Base-by-base conservation (phyloP, 148 eudicot genomes). In the Nepenthes gracilis region DNA sequence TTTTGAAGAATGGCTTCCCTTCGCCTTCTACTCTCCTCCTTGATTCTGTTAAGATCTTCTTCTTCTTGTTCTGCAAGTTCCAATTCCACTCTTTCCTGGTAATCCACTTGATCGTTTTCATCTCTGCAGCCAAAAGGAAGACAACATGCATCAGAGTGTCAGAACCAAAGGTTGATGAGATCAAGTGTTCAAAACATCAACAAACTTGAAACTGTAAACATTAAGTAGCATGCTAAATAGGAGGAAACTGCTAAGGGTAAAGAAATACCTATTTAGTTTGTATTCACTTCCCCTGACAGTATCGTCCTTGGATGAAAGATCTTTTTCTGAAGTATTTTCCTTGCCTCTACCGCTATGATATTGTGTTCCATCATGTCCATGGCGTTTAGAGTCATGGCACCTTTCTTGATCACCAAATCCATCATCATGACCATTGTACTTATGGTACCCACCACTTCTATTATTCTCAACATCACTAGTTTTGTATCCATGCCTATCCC, bases 1-100 rank as follows among this genome's bases (percentile, higher is more conserved):
- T 93, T 93, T 67, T 88, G 88, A 55, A 88, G 91, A 57, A 93
- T 93, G 61, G 98, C 98, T 75, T 88, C 95, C 73, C 80, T 93
- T 60, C 85, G 78, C 83, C 85, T 82, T 80, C 96, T 80, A 69
- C 98, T 93, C 81, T 93, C 95, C 72, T 93, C 96, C 78, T 88
- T 92, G 62, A 93, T 82, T 81, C 76, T 82, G 47, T 93, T 81
- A 50, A 89, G 63, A 60, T 93, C 98, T 55, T 92, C 95, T 71
- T 93, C 37, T 59, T 93, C 96, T 72, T 86, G 86, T 13, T 84
- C 96, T 48, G 66, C 81, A 67, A 75, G 82, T 70, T 80, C 82
- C 59, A 84, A 67, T 9, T 74, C 82, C 54, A 84, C 67, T 45
- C 72, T 79, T 52, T 85, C 91, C 72, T 79, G 72, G 63, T 81